Base-by-base conservation (phyloP, 2,329 filamentous ascomycete genomes). In the Calonectria hawksworthii region DNA sequence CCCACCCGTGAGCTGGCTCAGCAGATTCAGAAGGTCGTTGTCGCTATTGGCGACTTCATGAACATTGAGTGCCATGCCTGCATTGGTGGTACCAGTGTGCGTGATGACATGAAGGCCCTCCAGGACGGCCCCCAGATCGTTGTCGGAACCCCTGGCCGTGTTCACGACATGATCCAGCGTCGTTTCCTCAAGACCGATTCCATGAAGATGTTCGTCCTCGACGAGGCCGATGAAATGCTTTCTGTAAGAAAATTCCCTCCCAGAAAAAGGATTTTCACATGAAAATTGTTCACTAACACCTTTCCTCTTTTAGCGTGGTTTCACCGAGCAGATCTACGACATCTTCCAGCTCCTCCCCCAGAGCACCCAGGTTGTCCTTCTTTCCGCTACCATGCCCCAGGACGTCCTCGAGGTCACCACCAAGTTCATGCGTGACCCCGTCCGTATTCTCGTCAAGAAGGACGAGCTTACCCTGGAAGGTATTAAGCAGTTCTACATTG, bases 401-500 rank as follows among this genome's bases (percentile, higher is more conserved):
- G 97, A 99, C 86, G 97, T 99, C 77, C 93, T 99, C 76, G 97
- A 99, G 91, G 96, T 99, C 86, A 99, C 97, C 85, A 99, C 96
- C 90, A 98, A 98, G 91, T 99, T 99, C 92, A 99, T 99, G 97
- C 96, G 96, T 83, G 97, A 99, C 89, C 97, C 97, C 81, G 95
- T 99, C 87, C 96, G 97, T 86, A 99, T 99, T 86, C 92, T 99
- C 82, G 97, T 99, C 89, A 99, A 99, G 94, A 98, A 98, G 93
- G 96, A 98, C 85, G 97, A 99, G 88, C 94, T 99, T 88, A 99
- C 97, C 85, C 95, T 99, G 75, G 97, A 99, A 90, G 97, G 97
- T 95, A 98, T 99, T 86, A 99, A 99, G 93, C 97, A 99, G 88
- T 99, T 98, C 91, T 99, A 98, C 91, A 99, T 99, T 89, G 97